Evolutionary conservation across 257 asterid species (phyloP).

Genomic region (Lavandula angustifolia): DNA sequence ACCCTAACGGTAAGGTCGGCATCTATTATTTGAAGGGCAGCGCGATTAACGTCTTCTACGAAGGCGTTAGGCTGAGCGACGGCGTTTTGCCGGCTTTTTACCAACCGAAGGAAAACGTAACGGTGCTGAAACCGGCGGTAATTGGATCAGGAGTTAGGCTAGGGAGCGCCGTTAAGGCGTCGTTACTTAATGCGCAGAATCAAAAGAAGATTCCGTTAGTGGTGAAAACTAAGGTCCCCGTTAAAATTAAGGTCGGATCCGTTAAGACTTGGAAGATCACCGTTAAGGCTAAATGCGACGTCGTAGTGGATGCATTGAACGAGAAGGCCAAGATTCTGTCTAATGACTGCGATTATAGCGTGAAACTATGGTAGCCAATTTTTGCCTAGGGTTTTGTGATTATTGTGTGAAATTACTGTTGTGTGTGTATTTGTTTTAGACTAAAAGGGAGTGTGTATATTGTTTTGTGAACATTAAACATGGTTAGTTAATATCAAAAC

Average conservation of each 20-base stretch:
- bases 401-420: slow-evolving; percentile 19
- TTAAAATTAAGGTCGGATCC: slow-evolving; percentile 68
- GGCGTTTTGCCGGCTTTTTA: slow-evolving; percentile 65
- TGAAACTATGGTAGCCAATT: slow-evolving; percentile 57
- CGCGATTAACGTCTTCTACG: slow-evolving; percentile 42
- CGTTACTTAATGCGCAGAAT: slow-evolving; percentile 42
- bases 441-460: background rate
- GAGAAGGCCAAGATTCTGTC: slow-evolving; percentile 52
- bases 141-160: slow-evolving; percentile 54
- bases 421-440: background rate
- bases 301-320: slow-evolving; percentile 50
- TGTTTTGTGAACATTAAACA: background rate
- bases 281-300: slow-evolving; percentile 65
- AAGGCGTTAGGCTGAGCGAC: slow-evolving; percentile 48
- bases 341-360: slow-evolving; percentile 57
- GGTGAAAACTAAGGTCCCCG: slow-evolving; percentile 54
- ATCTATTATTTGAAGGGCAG: slow-evolving; percentile 51
- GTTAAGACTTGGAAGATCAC: slow-evolving; percentile 70
- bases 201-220: slow-evolving; percentile 52
- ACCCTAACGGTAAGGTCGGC: slow-evolving; percentile 74
- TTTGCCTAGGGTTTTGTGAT: slow-evolving; percentile 15
- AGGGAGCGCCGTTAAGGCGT: slow-evolving; percentile 42
- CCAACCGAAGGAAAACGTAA: slow-evolving; percentile 71
- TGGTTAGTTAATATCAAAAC: background rate
- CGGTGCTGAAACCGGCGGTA: slow-evolving; percentile 46